Percentiles rank a stretch among this genome's conserved stretches.
Evolutionary conservation across 2,329 filamentous ascomycete species (phyloP).

Genomic region (Bimuria novae-zelandiae): DNA sequence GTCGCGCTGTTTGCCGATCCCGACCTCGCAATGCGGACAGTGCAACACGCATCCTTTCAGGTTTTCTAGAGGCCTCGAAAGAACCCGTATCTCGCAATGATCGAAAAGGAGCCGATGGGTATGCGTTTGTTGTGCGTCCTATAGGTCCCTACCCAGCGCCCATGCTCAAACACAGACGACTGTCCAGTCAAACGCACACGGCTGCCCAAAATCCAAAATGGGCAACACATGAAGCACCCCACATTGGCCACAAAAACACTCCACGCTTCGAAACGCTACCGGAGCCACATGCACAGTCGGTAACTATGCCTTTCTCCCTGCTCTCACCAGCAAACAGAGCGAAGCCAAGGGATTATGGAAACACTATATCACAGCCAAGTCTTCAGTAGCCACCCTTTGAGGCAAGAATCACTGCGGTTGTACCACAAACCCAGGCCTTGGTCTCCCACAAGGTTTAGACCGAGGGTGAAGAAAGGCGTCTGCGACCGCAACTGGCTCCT

Average conservation of each 20-base stretch:
- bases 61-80: background rate
- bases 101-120: too few relatives aligned
- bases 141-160: too few relatives aligned
- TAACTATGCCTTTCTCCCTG: background rate
- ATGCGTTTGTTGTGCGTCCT: too few relatives aligned
- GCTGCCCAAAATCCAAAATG: background rate
- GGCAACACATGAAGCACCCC: constrained; percentile 6
- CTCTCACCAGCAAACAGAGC: background rate
- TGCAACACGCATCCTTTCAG: background rate
- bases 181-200: too few relatives aligned
- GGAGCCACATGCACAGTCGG: background rate
- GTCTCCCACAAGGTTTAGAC: background rate
- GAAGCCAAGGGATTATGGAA: constrained; percentile 13
- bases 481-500: constrained; percentile 3
- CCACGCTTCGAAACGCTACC: constrained; percentile 6
- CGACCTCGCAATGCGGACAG: background rate
- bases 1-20: too few relatives aligned
- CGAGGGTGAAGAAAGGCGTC: background rate
- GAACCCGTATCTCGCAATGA: background rate
- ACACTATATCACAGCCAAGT: constrained; percentile 16
- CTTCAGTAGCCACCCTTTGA: constrained; percentile 6
- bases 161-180: constrained; percentile 3
- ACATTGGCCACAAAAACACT: background rate
- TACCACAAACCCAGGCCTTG: background rate
- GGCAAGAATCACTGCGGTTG: constrained; percentile 13